Base-by-base conservation (phyloP, 1,139 yeast genomes). In the Taphrina pruni region DNA sequence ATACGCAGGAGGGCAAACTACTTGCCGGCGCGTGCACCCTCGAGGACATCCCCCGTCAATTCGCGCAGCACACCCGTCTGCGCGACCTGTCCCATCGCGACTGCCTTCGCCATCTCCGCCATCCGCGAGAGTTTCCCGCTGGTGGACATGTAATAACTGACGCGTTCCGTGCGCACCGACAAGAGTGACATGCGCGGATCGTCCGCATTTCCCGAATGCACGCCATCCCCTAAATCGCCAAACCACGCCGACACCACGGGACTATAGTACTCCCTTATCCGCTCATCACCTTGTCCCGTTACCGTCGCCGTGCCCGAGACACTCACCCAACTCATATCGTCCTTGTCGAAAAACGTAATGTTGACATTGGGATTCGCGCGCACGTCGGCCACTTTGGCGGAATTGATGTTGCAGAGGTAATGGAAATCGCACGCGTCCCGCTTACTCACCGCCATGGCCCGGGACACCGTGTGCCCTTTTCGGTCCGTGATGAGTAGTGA, bases 201-300 rank as follows among this genome's bases (percentile, higher is more conserved):
- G 52, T 64, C 67, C 17, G 67, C 67, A 12, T 56, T 57, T 0
- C 67, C 67, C 1, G 67, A 54, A 58, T 64, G 60, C 21, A 57
- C 61, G 39, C 67, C 67, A n/a, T 64, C 61, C 2, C 54, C 43
- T 39, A 54, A 21, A 32, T 46, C 52, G 46, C 67, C 67, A 38
- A 64, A 64, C 67, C 67, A 64, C 20, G 67, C 67, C 9, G 60
- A 57, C 38, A 64, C 67, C 36, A 64, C 55, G 38, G 67, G 67
- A 35, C 55, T 54, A 20, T 64, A 64, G 39, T 52, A 45, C 45
- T 64, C 67, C 36, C 61, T 46, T 35, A 64, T 64, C 61, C 56
- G 56, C 39, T 61, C 43, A 14, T 43, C 55, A 48, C 55, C 39
- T 26, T 64, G 67, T 4, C 4, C 4, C 20, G 67, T 54, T 1